These are phyloP conservation scores for Linnemannia schmuckeri DNA, from an alignment of 192 early-diverging fungal species.

Conservation along the genomic window DNA sequence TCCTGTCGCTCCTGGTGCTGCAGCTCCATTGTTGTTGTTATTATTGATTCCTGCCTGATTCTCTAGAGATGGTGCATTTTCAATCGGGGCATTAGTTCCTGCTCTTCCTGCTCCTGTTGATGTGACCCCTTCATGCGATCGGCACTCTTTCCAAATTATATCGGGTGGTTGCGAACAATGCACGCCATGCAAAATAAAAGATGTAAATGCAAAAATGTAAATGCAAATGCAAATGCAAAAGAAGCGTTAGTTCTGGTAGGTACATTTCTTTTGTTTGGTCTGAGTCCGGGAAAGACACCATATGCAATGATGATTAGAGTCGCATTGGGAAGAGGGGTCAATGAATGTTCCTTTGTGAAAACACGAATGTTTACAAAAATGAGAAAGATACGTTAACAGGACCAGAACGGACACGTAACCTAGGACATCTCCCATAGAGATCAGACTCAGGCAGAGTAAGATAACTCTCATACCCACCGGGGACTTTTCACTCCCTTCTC, in stretches of 20 bases:
- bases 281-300: neutral
- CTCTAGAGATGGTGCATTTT: neutral
- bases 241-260: neutral
- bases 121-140: slow-evolving; percentile 19
- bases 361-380: neutral
- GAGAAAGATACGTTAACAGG: slow-evolving; percentile 18
- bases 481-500: neutral
- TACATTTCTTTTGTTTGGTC: neutral
- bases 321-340: neutral
- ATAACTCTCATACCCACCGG: slow-evolving; percentile 24
- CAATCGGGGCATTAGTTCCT: neutral
- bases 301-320: neutral
- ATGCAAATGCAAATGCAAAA: neutral
- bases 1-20: neutral
- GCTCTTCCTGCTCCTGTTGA: neutral
- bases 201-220: neutral
- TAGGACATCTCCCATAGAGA: slow-evolving; percentile 45
- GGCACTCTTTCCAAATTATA: slow-evolving; percentile 38
- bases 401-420: slow-evolving; percentile 38
- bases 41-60: neutral
- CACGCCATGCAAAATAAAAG: neutral
- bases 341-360: neutral
- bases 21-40: neutral
- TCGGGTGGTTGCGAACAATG: neutral
- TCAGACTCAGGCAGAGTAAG: slow-evolving; percentile 26